Evolutionary conservation across 1,139 yeast genomes (phyloP).

Genomic region (Suhomyces atakaporum): DNA sequence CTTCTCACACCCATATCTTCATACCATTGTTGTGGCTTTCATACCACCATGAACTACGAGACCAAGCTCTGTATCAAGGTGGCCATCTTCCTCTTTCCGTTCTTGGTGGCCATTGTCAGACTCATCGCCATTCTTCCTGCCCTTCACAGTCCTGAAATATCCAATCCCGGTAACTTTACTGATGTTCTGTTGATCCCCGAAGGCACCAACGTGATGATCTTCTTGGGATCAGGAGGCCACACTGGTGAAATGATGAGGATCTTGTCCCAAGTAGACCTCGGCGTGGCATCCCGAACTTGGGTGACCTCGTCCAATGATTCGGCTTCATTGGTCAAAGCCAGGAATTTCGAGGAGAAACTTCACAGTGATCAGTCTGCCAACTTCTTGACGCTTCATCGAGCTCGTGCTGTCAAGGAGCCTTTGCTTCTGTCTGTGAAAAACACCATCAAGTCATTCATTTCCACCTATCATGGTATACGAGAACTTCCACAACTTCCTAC

Average conservation of each 20-base stretch:
- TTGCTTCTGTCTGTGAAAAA: slow-evolving; percentile 52
- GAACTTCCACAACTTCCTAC: slow-evolving; percentile 40
- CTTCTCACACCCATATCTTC: too few species aligned
- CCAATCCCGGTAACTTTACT: slow-evolving; percentile 5
- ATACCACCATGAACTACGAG: slow-evolving; percentile 30
- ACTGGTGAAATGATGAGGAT: slow-evolving; percentile 92
- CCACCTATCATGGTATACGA: slow-evolving; percentile 27
- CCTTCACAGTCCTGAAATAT: slow-evolving; percentile 10
- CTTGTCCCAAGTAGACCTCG: slow-evolving; percentile 38
- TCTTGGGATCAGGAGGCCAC: slow-evolving; percentile 88
- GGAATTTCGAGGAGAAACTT: slow-evolving; percentile 37
- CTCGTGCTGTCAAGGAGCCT: slow-evolving; percentile 76
- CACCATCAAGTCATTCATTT: slow-evolving; percentile 44
- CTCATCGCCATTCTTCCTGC: slow-evolving; percentile 35
- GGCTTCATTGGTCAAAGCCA: slow-evolving; percentile 56
- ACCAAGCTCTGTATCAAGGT: slow-evolving; percentile 24
- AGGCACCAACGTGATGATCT: slow-evolving; percentile 47
- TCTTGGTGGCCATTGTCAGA: slow-evolving; percentile 27
- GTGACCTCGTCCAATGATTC: slow-evolving; percentile 58
- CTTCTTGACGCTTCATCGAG: slow-evolving; percentile 58
- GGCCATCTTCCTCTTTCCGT: slow-evolving; percentile 27
- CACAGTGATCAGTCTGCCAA: slow-evolving; percentile 20
- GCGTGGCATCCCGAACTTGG: slow-evolving; percentile 41
- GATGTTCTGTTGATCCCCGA: slow-evolving; percentile 14
- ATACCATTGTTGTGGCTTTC: too few species aligned